Base-by-base conservation (phyloP, 2,329 filamentous ascomycete species). In the Verticillium tricorpus region DNA sequence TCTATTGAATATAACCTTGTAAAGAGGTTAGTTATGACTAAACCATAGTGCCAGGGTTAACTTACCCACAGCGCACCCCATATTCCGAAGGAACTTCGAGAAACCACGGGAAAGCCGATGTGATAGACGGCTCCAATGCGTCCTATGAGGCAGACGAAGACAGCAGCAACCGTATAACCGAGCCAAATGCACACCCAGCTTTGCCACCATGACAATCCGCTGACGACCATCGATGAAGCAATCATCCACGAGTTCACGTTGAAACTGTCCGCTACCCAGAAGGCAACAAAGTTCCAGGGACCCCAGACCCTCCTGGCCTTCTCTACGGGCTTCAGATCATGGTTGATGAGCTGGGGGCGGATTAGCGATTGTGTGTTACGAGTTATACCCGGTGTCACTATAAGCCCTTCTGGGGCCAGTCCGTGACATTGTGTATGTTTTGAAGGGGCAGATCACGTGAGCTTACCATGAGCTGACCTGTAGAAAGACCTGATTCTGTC, bases 181-280 rank as follows among this genome's bases (percentile, higher is more conserved):
- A 93, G 77, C 89, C 92, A 94, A 54, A 97, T 91, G 70, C 90
- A 93, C n/a, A 92, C 77, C 89, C 90, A 92, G 2, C 91, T 89
- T 77, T 96, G 92, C 92, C 92, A 96, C 92, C 92, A 96, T 8
- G 91, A 91, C 25, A 96, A 80, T 14, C 92, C 91, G 57, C 78
- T 80, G 1, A 89, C 84, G 37, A 96, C 91, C 85, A 92, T 93
- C 40, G 90, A 88, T 5, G 25, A 11, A 3, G 31, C 64, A 9
- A 66, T 66, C 63, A 66, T 66, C 93, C 92, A 96, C 1, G 92
- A 95, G 75, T 94, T 95, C 72, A 95, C 92, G 74, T 94, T 94
- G 78, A 93, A 92, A 0, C 87, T 90, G 25, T 94, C 91, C 34
- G 90, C 89, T 69, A 95, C 84, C 91, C 91, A 94, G 72, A 95